A percentile compares a stretch with the other conserved stretches of the same genome.
These are phyloP conservation scores for Verticillium klebahnii DNA, from an alignment of 2,329 filamentous ascomycete genomes.

Conservation along the genomic window DNA sequence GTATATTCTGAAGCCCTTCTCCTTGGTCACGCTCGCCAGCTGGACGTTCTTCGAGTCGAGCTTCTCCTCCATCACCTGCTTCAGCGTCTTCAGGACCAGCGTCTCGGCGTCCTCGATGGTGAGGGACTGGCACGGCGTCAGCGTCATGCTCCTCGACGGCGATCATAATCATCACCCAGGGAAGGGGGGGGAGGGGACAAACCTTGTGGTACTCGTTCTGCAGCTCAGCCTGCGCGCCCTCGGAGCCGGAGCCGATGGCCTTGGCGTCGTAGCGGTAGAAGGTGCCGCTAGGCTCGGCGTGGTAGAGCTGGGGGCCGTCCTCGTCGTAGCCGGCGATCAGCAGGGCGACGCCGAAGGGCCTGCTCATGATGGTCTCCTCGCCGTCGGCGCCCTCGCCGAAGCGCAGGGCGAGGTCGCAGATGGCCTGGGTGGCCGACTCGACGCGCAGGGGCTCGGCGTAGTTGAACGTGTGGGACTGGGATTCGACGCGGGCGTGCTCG, in stretches of 20 bases:
- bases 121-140: constrained; percentile 57
- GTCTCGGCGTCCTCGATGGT: constrained; percentile 92
- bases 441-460: constrained; percentile 93
- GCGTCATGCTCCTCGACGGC: neutral
- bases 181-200: constrained; percentile 10
- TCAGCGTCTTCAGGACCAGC: constrained; percentile 92
- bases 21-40: constrained; percentile 94
- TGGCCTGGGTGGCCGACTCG: constrained; percentile 97
- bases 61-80: constrained; percentile 99
- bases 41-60: constrained; percentile 98
- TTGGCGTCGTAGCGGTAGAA: constrained; percentile 99
- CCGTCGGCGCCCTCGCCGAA: constrained; percentile 97
- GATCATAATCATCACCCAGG: neutral
- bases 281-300: constrained; percentile 94
- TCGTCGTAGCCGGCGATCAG: constrained; percentile 97
- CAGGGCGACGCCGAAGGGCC: constrained; percentile 93
- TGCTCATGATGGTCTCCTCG: constrained; percentile 97
- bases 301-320: constrained; percentile 94
- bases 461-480: constrained; percentile 96
- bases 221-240: constrained; percentile 94
- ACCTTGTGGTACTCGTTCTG: constrained; percentile 98
- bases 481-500: constrained; percentile 96
- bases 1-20: constrained; percentile 98
- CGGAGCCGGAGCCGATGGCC: constrained; percentile 94
- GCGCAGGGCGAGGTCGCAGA: constrained; percentile 92